Conservation (phyloP, 345 rosid genomes). For the Citrus cavaleriei region DNA sequence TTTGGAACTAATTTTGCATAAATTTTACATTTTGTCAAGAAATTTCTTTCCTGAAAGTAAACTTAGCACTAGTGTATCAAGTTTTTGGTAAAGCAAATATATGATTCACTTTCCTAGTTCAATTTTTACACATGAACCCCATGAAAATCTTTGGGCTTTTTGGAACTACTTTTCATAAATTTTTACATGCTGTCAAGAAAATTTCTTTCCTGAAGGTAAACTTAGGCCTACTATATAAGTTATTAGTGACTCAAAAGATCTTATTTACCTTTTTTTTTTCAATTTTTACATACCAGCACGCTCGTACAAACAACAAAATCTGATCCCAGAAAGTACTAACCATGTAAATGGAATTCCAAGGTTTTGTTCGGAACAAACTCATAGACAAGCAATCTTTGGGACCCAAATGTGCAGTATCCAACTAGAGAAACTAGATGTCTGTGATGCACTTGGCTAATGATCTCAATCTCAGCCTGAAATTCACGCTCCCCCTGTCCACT, state of each 20-base stretch:
- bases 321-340: constrained; percentile 31
- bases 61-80: background rate
- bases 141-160: background rate
- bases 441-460: constrained; percentile 62
- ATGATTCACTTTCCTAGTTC: background rate
- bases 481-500: constrained; percentile 70
- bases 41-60: background rate
- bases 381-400: constrained; percentile 64
- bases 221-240: background rate
- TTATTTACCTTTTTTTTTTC: background rate
- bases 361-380: constrained; percentile 74
- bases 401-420: constrained; percentile 61
- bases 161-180: background rate
- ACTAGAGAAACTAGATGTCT: constrained; percentile 65
- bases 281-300: background rate
- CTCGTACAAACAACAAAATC: background rate
- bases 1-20: background rate
- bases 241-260: background rate
- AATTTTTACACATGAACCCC: background rate
- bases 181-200: background rate
- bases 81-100: background rate
- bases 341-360: constrained; percentile 64
- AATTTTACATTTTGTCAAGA: background rate
- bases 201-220: background rate
- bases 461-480: constrained; percentile 65